Base-by-base conservation (phyloP, 352 stramenopile genomes). In the Globisporangium orthogonon region DNA sequence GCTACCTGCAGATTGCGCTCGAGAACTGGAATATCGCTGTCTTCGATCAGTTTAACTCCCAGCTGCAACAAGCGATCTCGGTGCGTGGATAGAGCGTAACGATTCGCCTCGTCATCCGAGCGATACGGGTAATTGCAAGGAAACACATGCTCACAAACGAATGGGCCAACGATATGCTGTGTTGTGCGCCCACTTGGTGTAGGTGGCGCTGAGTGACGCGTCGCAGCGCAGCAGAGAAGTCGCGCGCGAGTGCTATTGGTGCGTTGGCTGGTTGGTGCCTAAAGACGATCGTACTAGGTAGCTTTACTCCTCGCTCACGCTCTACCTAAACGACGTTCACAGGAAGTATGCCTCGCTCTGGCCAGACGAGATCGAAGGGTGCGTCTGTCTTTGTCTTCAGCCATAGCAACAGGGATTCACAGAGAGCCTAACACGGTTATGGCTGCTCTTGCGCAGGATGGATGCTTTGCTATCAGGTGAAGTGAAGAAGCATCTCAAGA, bases 401-500 rank as follows among this genome's bases (percentile, higher is more conserved):
- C 9, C 6, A 52, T 37, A 9, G 33, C 35, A 17, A 13, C 37
- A 17, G 3, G 3, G 17, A 9, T 28, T 15, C 6, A 2, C 31
- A 35, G 35, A 30, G 14, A 35, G 15, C 43, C 43, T 31, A 51
- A 4, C 5, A 11, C 15, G 29, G 31, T 23, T 14, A 7, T 47
- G n/a, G 30, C 11, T 35, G 15, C 7, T 52, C 17, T 29, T 31
- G 7, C 43, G 23, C 60, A 86, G 70, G 40, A 57, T 88, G 17
- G 74, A 85, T 48, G 54, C 50, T 28, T 53, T 74, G 58, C 55
- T 89, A 23, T 50, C 61, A n/a, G 60, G 78, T 45, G 67, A 55
- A 30, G 78, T 86, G 28, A 89, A 86, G 33, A 89, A 86, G 55
- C 74, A 89, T 50, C 56, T 89, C 40, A 86, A 89, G 56, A 64